A percentile compares a stretch with the other conserved stretches of the same genome.
phyloP scores from a whole-genome alignment of 2,329 filamentous ascomycete species.

The Aspergillus fischeri region DNA sequence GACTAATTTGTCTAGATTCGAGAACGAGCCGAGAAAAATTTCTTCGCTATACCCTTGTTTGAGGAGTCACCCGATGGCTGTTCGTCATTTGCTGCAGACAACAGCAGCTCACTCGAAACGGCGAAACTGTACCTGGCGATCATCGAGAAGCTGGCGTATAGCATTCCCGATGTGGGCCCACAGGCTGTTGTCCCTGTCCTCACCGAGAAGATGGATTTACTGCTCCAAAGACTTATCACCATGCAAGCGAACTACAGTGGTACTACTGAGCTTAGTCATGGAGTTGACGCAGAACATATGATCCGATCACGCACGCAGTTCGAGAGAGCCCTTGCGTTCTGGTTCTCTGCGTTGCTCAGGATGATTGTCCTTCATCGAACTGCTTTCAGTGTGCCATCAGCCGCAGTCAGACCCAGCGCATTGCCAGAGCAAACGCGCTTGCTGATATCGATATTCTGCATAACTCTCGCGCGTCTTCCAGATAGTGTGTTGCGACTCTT shows the following conservation, averaged over 20 bases:
- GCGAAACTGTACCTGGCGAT: constrained; percentile 37
- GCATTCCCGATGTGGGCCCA: constrained; percentile 32
- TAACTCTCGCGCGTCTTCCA: constrained; percentile 37
- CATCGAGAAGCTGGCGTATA: constrained; percentile 36
- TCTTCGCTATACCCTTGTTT: constrained; percentile 34
- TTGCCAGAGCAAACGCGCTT: constrained; percentile 35
- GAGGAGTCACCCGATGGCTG: constrained; percentile 19
- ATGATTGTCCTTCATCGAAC: constrained; percentile 39
- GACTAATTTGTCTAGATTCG: constrained; percentile 29
- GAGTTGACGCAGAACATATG: constrained; percentile 8
- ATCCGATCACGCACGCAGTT: constrained; percentile 19
- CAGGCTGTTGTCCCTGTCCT: constrained; percentile 29
- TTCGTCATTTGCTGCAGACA: constrained; percentile 7
- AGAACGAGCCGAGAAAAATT: constrained; percentile 38
- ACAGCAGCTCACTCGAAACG: constrained; percentile 22
- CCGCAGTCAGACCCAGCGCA: constrained; percentile 20
- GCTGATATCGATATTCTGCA: constrained; percentile 37
- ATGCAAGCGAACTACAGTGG: constrained; percentile 24
- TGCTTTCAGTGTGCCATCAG: constrained; percentile 26
- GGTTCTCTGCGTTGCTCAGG: constrained; percentile 40
- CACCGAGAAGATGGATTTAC: constrained; percentile 38
- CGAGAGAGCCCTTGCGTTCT: constrained; percentile 33
- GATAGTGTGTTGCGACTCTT: constrained; percentile 28
- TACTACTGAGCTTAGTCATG: constrained; percentile 13
- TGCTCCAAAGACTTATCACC: constrained; percentile 35